phyloP scores from a whole-genome alignment of 441 rosid genomes.

The Eutrema salsugineum region DNA sequence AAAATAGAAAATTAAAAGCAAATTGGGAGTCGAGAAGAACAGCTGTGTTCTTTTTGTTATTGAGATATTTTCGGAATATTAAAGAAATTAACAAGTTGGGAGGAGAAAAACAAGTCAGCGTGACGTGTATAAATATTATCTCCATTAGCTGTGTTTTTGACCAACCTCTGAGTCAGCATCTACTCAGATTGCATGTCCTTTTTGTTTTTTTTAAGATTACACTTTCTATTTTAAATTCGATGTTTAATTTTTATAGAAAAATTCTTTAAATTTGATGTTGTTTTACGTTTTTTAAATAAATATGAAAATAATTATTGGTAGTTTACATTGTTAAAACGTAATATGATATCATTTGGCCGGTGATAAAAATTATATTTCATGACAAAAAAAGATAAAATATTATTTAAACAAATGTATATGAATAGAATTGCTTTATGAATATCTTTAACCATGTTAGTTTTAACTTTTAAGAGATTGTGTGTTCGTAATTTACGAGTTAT shows the following conservation, averaged over 20 bases:
- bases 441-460: not conserved
- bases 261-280: not conserved
- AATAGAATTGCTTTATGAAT: not conserved
- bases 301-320: not conserved
- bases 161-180: conserved; percentile 30
- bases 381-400: too few relatives aligned
- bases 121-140: conserved; percentile 32
- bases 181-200: not conserved
- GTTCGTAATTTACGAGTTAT: not conserved
- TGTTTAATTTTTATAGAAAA: not conserved
- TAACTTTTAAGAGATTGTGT: not conserved
- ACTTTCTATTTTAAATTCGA: not conserved
- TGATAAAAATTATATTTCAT: too few relatives aligned
- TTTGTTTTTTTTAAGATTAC: not conserved
- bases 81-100: conserved; percentile 10
- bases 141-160: conserved; percentile 22
- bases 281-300: too few relatives aligned
- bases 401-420: too few relatives aligned
- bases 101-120: conserved; percentile 24
- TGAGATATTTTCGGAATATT: not conserved
- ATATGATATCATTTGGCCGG: not conserved
- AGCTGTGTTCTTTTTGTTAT: conserved; percentile 22
- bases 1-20: not conserved
- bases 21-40: not conserved
- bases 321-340: not conserved